Percentiles rank a stretch among this genome's conserved stretches.
Evolutionary conservation across 2,329 filamentous ascomycete genomes (phyloP).

Genomic region (Ophiostoma triangulosporum): DNA sequence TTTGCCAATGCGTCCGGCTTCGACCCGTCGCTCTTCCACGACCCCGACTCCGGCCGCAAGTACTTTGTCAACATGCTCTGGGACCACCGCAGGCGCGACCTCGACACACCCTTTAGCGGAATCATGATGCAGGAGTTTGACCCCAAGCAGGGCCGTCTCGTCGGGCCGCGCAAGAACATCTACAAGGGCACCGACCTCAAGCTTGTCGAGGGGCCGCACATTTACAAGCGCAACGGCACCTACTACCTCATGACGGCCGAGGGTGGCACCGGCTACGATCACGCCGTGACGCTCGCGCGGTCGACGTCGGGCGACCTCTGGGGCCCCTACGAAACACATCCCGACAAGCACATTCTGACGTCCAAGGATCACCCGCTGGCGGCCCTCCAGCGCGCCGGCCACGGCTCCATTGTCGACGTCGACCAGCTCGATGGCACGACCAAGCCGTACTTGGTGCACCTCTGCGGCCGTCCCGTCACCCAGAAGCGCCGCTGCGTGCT

Average conservation of each 20-base stretch:
- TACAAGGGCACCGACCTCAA: slow-evolving; percentile 41
- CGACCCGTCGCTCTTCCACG: slow-evolving; percentile 47
- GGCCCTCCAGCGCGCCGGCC: slow-evolving; percentile 38
- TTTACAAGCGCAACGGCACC: slow-evolving; percentile 44
- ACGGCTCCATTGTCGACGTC: slow-evolving; percentile 35
- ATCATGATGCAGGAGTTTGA: slow-evolving; percentile 47
- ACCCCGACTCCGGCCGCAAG: slow-evolving; percentile 36
- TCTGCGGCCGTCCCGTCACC: slow-evolving; percentile 36
- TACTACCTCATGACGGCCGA: slow-evolving; percentile 49
- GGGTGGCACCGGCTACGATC: slow-evolving; percentile 46
- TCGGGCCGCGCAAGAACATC: slow-evolving; percentile 41
- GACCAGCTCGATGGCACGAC: slow-evolving; percentile 26
- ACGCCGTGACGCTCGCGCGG: slow-evolving; percentile 45
- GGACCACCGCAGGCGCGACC: slow-evolving; percentile 34
- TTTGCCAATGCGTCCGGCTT: slow-evolving; percentile 42
- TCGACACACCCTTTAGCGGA: slow-evolving; percentile 32
- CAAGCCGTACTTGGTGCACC: slow-evolving; percentile 38
- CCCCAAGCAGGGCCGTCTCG: slow-evolving; percentile 31
- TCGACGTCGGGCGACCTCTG: slow-evolving; percentile 30
- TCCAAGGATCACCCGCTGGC: slow-evolving; percentile 35
- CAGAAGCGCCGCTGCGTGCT: slow-evolving; percentile 39
- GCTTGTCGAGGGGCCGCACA: slow-evolving; percentile 42
- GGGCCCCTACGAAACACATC: slow-evolving; percentile 49
- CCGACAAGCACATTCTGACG: slow-evolving; percentile 42
- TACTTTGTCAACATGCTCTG: slow-evolving; percentile 45